Evolutionary conservation across 148 eudicot genomes (phyloP), one percentile per base, ranked within the genome.

Genomic region (Oxyria digyna): DNA sequence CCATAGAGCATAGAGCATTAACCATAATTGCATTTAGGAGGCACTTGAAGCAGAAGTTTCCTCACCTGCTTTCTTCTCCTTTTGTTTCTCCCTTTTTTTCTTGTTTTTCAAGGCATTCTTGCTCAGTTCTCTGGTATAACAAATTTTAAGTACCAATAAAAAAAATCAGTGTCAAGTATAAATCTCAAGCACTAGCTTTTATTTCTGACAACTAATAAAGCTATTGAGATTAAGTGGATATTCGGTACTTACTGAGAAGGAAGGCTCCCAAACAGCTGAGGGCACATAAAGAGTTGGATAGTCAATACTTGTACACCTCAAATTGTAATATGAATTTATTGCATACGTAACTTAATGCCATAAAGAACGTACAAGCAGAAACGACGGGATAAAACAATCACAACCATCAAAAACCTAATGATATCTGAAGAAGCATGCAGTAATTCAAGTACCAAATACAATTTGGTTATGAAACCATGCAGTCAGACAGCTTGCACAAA

Each of bases 1-100:
- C n/a, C n/a, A n/a, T n/a, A n/a, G n/a, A n/a, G n/a, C n/a, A n/a
- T n/a, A n/a, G n/a, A n/a, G n/a, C n/a, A 52, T 24, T 2, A 9
- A 52, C 4, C 31, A 24, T 52, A 11, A 21, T 52, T 13, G 14
- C 62, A 52, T 32, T 32, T 63, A 63, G n/a, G 67, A 9, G 15
- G n/a, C 50, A 40, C 55, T 26, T 18, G 35, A 29, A 69, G 77
- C 72, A 73, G 85, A 78, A 67, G 84, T 78, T 40, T 67, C 91
- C 73, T 90, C 98, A 0, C 87, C 84, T 67, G 89, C 92, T 76
- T 94, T 94, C 79, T 94, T 94, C 89, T 90, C 97, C 73, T 82
- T 84, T 54, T 86, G 91, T 73, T 90, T 94, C 78, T 89, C 96
- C 74, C 96, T 83, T 48, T 87, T 89, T 55, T 91, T 91, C 97